Conservation (phyloP, 257 asterid genomes). For the Capsicum pubescens region DNA sequence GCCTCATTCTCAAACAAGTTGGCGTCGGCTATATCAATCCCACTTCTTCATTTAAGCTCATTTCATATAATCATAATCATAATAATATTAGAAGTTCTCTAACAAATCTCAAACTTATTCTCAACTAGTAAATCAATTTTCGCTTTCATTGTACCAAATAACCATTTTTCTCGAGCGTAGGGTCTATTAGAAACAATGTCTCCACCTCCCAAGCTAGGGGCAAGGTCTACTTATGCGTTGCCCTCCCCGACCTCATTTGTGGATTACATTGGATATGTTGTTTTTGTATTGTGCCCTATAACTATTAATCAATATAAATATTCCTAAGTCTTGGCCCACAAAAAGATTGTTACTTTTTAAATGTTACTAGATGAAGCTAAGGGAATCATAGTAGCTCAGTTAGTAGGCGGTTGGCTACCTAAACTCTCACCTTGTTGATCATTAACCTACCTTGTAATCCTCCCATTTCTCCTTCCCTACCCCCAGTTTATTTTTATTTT, state of each 20-base stretch:
- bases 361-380: neutral
- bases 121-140: neutral
- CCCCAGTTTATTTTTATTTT: too few relatives aligned
- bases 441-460: too few relatives aligned
- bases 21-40: neutral
- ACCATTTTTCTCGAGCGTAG: neutral
- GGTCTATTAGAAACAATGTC: too few relatives aligned
- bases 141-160: neutral
- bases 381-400: too few relatives aligned
- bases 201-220: too few relatives aligned
- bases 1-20: neutral
- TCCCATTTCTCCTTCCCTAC: too few relatives aligned
- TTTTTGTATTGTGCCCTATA: neutral
- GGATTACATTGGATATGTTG: neutral
- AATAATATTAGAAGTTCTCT: neutral
- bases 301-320: neutral
- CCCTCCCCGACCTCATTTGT: neutral
- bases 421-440: too few relatives aligned
- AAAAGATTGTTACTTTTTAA: slow-evolving; percentile 20
- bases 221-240: neutral
- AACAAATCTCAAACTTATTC: neutral
- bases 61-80: neutral
- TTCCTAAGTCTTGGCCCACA: neutral
- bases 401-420: too few relatives aligned
- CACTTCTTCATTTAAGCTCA: neutral